Base-by-base conservation (phyloP, 495 filamentous ascomycete genomes). In the Penicillium coprophilum region DNA sequence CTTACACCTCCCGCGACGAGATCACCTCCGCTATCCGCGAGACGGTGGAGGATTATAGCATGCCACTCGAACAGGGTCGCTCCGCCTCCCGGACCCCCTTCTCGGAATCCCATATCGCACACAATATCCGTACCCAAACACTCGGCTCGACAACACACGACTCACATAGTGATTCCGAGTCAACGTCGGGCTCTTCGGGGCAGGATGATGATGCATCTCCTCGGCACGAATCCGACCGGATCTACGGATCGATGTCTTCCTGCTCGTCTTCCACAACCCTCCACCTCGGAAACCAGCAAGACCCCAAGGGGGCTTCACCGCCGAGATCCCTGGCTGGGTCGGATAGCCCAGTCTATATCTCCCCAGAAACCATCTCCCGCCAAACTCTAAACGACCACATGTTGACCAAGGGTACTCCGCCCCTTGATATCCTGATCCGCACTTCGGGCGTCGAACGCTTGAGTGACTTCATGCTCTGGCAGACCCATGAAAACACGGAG, bases 381-480 rank as follows among this genome's bases (percentile, higher is more conserved):
- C 81, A 89, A 46, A 93, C 87, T 2, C 72, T 98, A 19, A 84
- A 85, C 12, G 79, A 81, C 21, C 89, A 96, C 71, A 85, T 94
- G 69, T 90, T 92, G 69, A 97, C 95, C 6, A 83, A 85, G 39
- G 87, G 82, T 31, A 85, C 83, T 51, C 95, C 95, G 3, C 94
- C 95, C 2, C 76, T 97, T 20, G 94, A 98, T 60, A 77, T 98
- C 0, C 82, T 97, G 24, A 79, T 98, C 19, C 82, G 94, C 24
- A 98, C 94, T 0, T 95, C 90, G 48, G 94, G 91, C 27, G 94
- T 98, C 11, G 87, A 92, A 64, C 81, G 94, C 20, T 72, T 98
- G 55, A 96, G 90, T 63, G 94, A 98, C 65, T 98, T 97, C 65
- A 92, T 98, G 92, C 85, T 98, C 50, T 98, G 94, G 94, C 94